phyloP scores from a whole-genome alignment of 2,329 filamentous ascomycete genomes.

The Cryphonectria naterciae region DNA sequence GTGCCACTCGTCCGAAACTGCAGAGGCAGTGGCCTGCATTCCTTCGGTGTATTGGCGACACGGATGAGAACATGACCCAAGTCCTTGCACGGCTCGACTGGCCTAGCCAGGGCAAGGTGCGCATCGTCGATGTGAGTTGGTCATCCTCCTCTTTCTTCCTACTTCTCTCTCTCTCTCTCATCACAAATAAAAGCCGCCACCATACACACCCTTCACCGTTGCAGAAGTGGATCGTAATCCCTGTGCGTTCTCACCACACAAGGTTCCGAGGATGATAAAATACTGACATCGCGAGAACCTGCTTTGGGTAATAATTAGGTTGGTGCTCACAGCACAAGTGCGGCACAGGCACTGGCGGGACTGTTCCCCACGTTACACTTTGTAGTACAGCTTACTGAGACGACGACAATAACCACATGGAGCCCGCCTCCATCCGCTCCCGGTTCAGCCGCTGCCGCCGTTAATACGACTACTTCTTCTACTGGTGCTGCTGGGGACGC shows the following conservation, averaged over 20 bases:
- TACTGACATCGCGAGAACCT: background rate
- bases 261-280: background rate
- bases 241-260: background rate
- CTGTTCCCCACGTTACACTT: background rate
- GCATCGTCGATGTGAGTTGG: constrained; percentile 35
- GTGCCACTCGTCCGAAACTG: constrained; percentile 34
- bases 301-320: background rate
- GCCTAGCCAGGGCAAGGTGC: constrained; percentile 35
- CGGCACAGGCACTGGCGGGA: background rate
- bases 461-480: background rate
- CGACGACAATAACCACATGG: background rate
- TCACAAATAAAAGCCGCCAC: background rate
- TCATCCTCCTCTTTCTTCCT: no score
- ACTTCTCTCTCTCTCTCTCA: background rate
- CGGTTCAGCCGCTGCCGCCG: no score
- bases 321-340: background rate
- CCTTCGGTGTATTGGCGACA: constrained; percentile 29
- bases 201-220: background rate
- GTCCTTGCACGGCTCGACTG: constrained; percentile 37
- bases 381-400: background rate
- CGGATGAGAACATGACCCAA: constrained; percentile 32
- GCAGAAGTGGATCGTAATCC: background rate
- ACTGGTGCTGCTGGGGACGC: background rate
- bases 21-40: constrained; percentile 41
- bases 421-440: background rate